Evolutionary conservation across 1,284 basidiomycete genomes (phyloP).

Genomic region (Puccinia triticina): DNA sequence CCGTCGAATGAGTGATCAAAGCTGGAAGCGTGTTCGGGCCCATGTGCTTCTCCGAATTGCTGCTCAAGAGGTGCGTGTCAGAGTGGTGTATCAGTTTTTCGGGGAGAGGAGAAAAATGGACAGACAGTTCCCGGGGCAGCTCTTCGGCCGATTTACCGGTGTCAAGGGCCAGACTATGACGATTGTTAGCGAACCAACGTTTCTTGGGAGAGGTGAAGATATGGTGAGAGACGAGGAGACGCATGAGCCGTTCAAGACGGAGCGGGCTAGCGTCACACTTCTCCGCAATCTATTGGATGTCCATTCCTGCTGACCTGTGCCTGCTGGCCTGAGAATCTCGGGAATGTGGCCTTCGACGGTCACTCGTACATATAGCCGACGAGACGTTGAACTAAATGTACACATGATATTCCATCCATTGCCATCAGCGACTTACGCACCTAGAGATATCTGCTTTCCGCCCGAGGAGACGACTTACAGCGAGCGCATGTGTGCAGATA

Average conservation of each 20-base stretch:
- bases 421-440: background rate
- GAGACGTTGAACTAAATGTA: conserved; percentile 52
- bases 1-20: conserved; percentile 47
- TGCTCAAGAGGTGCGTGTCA: background rate
- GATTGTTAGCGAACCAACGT: conserved; percentile 45
- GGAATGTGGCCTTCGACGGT: conserved; percentile 48
- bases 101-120: background rate
- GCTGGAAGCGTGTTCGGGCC: conserved; percentile 51
- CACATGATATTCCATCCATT: background rate
- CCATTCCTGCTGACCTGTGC: conserved; percentile 24
- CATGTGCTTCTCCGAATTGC: conserved; percentile 51
- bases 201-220: conserved; percentile 49
- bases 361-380: conserved; percentile 48
- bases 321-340: conserved; percentile 42
- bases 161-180: conserved; percentile 48
- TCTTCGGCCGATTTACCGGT: conserved; percentile 49
- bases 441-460: background rate
- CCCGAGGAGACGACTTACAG: conserved; percentile 10
- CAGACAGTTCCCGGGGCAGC: conserved; percentile 48
- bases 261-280: conserved; percentile 41
- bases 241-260: conserved; percentile 40
- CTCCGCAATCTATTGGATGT: conserved; percentile 35
- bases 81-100: no score
- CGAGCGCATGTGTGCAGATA: conserved; percentile 46
- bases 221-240: conserved; percentile 48